Base-by-base conservation (phyloP, 352 stramenopile species). In the Phytophthora quininea region DNA sequence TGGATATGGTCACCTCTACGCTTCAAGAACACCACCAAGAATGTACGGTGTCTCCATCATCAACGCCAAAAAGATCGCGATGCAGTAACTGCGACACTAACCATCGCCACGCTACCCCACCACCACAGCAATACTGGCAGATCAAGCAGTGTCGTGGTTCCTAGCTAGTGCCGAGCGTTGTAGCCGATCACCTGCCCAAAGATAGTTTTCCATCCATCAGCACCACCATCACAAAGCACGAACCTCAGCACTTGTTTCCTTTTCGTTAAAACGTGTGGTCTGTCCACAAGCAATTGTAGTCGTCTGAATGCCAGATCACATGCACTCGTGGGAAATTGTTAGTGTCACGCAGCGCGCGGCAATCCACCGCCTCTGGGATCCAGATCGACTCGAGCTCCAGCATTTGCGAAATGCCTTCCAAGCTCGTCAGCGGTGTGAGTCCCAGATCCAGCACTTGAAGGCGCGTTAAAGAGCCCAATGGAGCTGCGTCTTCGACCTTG, bases 241-340 rank as follows among this genome's bases (percentile, higher is more conserved):
- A 40, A 1, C 4, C 57, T 51, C 47, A 24, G 48, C 33, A 29
- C 46, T 54, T 33, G n/a, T 49, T 32, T 64, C 19, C 49, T 47
- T 51, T 51, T 24, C 19, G 0, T 31, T 31, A 80, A 69, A 80
- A 80, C 24, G 72, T 73, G 65, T 89, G 80, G 61, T 79, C 73
- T 48, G 70, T 89, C 79, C 77, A 88, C 5, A 90, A 73, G 40
- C 79, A 90, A 57, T 86, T 90, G 76, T 84, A 88, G 49, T 79
- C 74, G 37, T 90, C 74, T 14, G 79, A 69, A 43, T 90, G 82
- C 82, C 82, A 90, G 58, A 90, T 81, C 15, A 73, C 57, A 19
- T 73, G 71, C 14, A 90, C 71, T 29, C 62, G 52, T 15, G 77
- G 79, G 65, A 88, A 89, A 45, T 68, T 71, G 31, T 29, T 64